These are phyloP conservation scores for Stipa capillata DNA, from an alignment of 176 grass and related monocot species.

Conservation along the genomic window DNA sequence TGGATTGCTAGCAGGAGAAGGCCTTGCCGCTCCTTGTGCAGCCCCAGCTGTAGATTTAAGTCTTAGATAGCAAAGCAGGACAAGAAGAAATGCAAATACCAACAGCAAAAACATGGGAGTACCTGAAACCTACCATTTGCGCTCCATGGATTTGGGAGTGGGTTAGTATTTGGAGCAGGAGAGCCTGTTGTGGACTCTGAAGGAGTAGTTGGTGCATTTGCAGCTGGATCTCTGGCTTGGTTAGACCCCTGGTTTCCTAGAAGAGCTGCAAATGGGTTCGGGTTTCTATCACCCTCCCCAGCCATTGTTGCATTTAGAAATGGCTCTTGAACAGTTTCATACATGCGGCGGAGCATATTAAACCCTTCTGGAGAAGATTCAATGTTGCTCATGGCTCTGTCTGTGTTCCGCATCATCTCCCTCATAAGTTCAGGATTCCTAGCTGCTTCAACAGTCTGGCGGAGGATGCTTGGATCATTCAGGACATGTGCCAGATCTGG, in stretches of 20 bases:
- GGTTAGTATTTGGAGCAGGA: constrained; percentile 71
- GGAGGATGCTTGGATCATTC: constrained; percentile 70
- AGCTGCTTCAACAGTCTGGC: constrained; percentile 74
- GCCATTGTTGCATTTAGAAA: constrained; percentile 80
- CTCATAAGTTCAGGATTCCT: constrained; percentile 85
- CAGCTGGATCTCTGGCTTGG: constrained; percentile 42
- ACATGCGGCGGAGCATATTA: constrained; percentile 81
- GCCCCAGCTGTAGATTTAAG: constrained; percentile 36
- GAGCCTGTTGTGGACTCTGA: constrained; percentile 32
- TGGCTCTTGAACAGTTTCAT: constrained; percentile 82
- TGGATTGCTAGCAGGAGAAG: constrained; percentile 31
- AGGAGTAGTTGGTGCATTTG: constrained; percentile 27
- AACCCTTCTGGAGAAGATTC: constrained; percentile 83
- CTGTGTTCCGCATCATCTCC: constrained; percentile 88
- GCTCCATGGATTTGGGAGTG: constrained; percentile 76
- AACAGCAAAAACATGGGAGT: background rate
- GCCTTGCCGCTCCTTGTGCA: constrained; percentile 38
- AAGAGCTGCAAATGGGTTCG: constrained; percentile 65
- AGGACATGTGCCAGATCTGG: constrained; percentile 76
- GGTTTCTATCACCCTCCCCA: constrained; percentile 44
- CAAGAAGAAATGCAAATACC: background rate
- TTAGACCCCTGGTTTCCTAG: constrained; percentile 46
- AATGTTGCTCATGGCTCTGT: constrained; percentile 86
- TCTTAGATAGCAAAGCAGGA: constrained; percentile 10
- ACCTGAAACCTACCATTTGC: constrained; percentile 38